Evolutionary conservation across 495 filamentous ascomycete genomes (phyloP).

Genomic region (Penicillium ochrochloron): DNA sequence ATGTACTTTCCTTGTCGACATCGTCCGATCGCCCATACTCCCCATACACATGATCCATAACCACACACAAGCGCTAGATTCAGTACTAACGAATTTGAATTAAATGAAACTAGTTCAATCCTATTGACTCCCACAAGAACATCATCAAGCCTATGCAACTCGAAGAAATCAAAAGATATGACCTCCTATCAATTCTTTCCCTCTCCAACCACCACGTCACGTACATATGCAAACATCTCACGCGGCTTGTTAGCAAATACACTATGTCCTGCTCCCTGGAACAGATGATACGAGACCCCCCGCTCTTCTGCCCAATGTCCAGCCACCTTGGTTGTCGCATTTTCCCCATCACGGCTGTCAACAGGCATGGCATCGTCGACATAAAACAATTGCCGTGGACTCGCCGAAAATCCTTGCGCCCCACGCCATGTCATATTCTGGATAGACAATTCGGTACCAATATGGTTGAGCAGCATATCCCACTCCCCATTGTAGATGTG

Average conservation of each 20-base stretch:
- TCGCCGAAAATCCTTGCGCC: slow-evolving; percentile 35
- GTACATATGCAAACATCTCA: slow-evolving; percentile 47
- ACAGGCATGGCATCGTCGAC: slow-evolving; percentile 32
- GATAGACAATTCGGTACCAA: slow-evolving; percentile 42
- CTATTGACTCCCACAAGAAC: neutral
- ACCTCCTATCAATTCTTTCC: neutral
- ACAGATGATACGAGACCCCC: slow-evolving; percentile 44
- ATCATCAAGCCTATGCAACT: neutral
- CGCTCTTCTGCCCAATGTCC: slow-evolving; percentile 39
- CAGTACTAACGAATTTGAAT: neutral
- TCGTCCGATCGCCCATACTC: slow-evolving; percentile 24
- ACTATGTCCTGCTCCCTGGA: slow-evolving; percentile 41
- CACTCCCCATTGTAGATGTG: slow-evolving; percentile 47
- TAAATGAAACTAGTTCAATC: neutral
- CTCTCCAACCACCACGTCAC: slow-evolving; percentile 41
- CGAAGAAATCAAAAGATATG: neutral
- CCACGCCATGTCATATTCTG: slow-evolving; percentile 50
- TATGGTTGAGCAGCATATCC: slow-evolving; percentile 48
- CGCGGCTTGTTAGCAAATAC: slow-evolving; percentile 40
- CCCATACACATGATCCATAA: neutral
- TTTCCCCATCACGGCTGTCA: neutral
- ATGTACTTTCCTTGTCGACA: slow-evolving; percentile 30
- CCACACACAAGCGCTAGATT: neutral
- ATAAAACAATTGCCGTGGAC: slow-evolving; percentile 29
- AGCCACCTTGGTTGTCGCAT: slow-evolving; percentile 15